Percentiles rank a stretch among this genome's conserved stretches.
phyloP scores from a whole-genome alignment of 345 rosid species.

The Rhizophora mangle region DNA sequence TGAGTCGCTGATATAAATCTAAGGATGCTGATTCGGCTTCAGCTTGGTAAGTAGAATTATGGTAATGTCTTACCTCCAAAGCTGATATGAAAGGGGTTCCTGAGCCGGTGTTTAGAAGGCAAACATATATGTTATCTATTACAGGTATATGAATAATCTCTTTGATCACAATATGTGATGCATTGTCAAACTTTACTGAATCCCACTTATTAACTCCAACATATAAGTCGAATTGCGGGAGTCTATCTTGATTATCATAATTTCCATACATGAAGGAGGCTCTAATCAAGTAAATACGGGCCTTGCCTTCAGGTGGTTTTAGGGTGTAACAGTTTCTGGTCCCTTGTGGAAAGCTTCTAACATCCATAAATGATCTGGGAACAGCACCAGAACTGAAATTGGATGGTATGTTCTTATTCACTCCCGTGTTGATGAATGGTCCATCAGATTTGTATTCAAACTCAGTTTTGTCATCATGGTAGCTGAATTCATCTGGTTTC shows the following conservation, averaged over 20 bases:
- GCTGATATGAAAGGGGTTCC: slow-evolving; percentile 38
- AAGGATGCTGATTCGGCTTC: not conserved
- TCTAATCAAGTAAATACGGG: slow-evolving; percentile 25
- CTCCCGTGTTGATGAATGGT: slow-evolving; percentile 21
- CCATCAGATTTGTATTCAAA: slow-evolving; percentile 16
- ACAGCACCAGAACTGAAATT: slow-evolving; percentile 13
- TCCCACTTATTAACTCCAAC: slow-evolving; percentile 34
- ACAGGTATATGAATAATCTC: slow-evolving; percentile 28
- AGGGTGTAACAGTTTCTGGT: slow-evolving; percentile 31
- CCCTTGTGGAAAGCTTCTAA: slow-evolving; percentile 33
- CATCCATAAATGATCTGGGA: slow-evolving; percentile 1
- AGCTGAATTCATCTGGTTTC: slow-evolving; percentile 1
- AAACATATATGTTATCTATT: slow-evolving; percentile 24
- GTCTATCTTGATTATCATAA: slow-evolving; percentile 19
- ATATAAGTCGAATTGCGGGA: slow-evolving; percentile 23
- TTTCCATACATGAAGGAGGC: slow-evolving; percentile 40
- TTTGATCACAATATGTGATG: slow-evolving; percentile 27
- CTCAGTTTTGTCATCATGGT: slow-evolving; percentile 10
- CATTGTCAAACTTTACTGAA: slow-evolving; percentile 23
- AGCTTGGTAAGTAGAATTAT: slow-evolving; percentile 12
- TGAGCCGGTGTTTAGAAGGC: slow-evolving; percentile 27
- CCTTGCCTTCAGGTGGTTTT: slow-evolving; percentile 26
- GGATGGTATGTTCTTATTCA: slow-evolving; percentile 19
- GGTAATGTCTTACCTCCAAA: slow-evolving; percentile 32
- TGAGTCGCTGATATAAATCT: slow-evolving; percentile 11